Percentiles rank a stretch among this genome's conserved stretches.
Evolutionary conservation across 2,329 filamentous ascomycete species (phyloP).

Genomic region (Fusarium duplospermum): DNA sequence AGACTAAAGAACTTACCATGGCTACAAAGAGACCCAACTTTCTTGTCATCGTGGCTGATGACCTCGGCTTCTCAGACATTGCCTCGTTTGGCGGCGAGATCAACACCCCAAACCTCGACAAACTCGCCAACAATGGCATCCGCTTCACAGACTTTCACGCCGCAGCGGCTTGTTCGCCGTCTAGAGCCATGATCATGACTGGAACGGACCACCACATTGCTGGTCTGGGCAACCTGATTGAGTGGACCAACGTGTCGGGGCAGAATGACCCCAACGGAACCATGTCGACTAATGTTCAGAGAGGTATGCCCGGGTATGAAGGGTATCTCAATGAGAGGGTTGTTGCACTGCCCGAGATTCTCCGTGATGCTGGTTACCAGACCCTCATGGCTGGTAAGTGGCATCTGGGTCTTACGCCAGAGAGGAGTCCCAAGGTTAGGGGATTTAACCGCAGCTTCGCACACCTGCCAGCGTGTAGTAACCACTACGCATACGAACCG

Average conservation of each 20-base stretch:
- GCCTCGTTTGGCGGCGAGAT: slow-evolving; percentile 71
- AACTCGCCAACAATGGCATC: slow-evolving; percentile 61
- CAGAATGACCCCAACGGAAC: slow-evolving; percentile 22
- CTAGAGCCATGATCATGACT: slow-evolving; percentile 72
- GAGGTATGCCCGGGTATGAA: slow-evolving; percentile 52
- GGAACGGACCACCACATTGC: slow-evolving; percentile 56
- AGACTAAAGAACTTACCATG: not conserved
- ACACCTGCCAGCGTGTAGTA: slow-evolving; percentile 69
- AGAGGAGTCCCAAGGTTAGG: slow-evolving; percentile 23
- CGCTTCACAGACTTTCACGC: slow-evolving; percentile 73
- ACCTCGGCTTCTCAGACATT: slow-evolving; percentile 66
- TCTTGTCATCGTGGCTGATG: slow-evolving; percentile 15
- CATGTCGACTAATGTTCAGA: slow-evolving; percentile 27
- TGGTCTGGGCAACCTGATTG: slow-evolving; percentile 54
- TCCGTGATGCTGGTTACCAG: slow-evolving; percentile 67
- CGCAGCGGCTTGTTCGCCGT: slow-evolving; percentile 71
- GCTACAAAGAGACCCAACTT: slow-evolving; percentile 48
- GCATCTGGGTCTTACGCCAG: slow-evolving; percentile 30
- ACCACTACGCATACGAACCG: slow-evolving; percentile 55
- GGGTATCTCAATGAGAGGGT: slow-evolving; percentile 68
- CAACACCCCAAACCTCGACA: slow-evolving; percentile 69
- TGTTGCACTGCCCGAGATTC: slow-evolving; percentile 63
- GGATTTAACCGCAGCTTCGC: slow-evolving; percentile 71
- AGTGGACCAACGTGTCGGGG: slow-evolving; percentile 50
- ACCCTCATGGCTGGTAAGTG: slow-evolving; percentile 67